phyloP scores from a whole-genome alignment of 1,139 yeast genomes.

The Komagataea norvegica region DNA sequence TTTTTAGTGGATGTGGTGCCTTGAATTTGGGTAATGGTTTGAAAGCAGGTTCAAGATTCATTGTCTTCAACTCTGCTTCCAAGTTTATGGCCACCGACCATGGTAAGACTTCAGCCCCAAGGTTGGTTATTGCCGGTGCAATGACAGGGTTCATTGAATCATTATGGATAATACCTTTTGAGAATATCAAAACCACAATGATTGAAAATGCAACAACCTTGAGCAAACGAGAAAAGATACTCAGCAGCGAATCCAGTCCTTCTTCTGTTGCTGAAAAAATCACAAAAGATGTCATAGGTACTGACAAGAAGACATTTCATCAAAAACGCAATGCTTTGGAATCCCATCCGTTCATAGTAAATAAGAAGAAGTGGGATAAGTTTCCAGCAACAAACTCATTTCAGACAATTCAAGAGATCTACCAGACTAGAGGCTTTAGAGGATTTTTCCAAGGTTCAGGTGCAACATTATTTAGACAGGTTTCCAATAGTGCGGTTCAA shows the following conservation, averaged over 20 bases:
- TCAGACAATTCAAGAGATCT: constrained; percentile 60
- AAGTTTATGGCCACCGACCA: constrained; percentile 60
- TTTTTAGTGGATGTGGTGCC: constrained; percentile 76
- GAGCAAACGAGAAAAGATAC: constrained; percentile 15
- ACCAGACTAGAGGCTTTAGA: constrained; percentile 63
- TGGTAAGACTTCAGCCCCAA: constrained; percentile 60
- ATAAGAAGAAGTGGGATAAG: constrained; percentile 40
- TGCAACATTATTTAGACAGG: constrained; percentile 77
- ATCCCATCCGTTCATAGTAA: constrained; percentile 25
- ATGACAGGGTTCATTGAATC: constrained; percentile 83
- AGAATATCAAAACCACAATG: constrained; percentile 80
- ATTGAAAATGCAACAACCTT: constrained; percentile 46
- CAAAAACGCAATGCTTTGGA: constrained; percentile 12
- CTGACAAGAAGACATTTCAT: constrained; percentile 23
- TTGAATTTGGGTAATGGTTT: constrained; percentile 69
- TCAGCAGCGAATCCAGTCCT: constrained; percentile 5
- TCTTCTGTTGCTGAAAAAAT: constrained; percentile 2
- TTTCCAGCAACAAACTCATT: constrained; percentile 52
- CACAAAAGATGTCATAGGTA: neutral
- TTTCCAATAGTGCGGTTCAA: constrained; percentile 75
- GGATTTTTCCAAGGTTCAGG: constrained; percentile 81
- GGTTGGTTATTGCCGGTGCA: constrained; percentile 78
- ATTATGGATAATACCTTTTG: constrained; percentile 84
- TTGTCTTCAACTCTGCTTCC: constrained; percentile 72
- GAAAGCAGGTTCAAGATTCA: constrained; percentile 69